These are phyloP conservation scores for Podospora conica DNA, from an alignment of 495 filamentous ascomycete species.

Conservation along the genomic window DNA sequence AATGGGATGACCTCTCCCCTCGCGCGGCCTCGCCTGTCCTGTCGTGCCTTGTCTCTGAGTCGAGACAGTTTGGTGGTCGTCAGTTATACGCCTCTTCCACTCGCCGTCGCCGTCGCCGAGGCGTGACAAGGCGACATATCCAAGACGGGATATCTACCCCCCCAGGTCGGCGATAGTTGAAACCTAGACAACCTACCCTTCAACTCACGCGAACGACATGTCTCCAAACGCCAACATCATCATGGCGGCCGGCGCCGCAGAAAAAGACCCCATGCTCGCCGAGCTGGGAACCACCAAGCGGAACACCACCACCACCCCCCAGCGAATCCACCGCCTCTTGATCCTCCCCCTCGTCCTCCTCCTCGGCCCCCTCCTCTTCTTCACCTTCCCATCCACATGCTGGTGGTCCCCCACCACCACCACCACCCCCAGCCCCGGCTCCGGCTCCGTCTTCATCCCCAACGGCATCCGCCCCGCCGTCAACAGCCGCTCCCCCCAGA, in stretches of 20 bases:
- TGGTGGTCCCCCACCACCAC: not conserved
- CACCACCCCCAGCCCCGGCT: not conserved
- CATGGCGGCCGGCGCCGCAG: not conserved
- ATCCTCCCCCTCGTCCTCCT: not conserved
- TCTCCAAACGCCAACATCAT: not conserved
- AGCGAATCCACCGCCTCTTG: no score
- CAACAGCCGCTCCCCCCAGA: constrained; percentile 1
- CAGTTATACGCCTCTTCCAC: no score
- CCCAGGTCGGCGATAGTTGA: no score
- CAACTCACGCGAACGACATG: not conserved
- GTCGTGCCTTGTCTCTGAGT: not conserved
- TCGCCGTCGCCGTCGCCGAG: not conserved
- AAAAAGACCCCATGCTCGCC: not conserved
- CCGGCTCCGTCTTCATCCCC: not conserved
- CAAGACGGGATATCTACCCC: not conserved
- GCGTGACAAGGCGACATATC: no score
- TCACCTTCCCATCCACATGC: not conserved
- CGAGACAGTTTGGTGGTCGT: not conserved
- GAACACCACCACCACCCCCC: not conserved
- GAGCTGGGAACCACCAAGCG: not conserved
- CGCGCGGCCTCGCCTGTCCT: not conserved
- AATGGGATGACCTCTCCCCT: not conserved
- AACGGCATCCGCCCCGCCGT: not conserved
- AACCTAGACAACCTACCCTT: not conserved
- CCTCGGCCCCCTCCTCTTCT: not conserved